Evolutionary conservation across 345 rosid genomes (phyloP).

Genomic region (Combretum micranthum): DNA sequence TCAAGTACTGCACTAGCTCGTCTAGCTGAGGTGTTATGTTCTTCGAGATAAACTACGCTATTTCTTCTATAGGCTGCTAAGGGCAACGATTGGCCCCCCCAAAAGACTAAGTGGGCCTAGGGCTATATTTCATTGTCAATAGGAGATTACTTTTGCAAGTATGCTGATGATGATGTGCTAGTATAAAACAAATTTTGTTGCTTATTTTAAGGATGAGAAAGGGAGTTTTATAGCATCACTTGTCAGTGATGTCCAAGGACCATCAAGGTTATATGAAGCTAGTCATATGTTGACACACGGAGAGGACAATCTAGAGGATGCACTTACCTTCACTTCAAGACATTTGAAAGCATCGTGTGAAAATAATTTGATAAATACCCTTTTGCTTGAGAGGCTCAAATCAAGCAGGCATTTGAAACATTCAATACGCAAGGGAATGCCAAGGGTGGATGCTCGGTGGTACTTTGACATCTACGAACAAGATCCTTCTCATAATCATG

Average conservation of each 20-base stretch:
- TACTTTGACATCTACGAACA: not conserved
- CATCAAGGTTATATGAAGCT: conserved; percentile 28
- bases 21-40: too few relatives aligned
- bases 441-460: not conserved
- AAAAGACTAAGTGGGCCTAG: too few relatives aligned
- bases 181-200: conserved; percentile 27
- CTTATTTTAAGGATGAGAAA: conserved; percentile 13
- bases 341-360: conserved; percentile 7
- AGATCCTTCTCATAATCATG: too few relatives aligned
- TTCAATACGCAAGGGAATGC: not conserved
- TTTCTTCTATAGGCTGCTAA: too few relatives aligned
- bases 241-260: conserved; percentile 10
- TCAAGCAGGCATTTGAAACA: not conserved
- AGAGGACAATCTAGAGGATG: conserved; percentile 25
- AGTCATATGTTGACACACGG: conserved; percentile 18
- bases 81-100: too few relatives aligned
- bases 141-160: too few relatives aligned
- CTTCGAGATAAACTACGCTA: too few relatives aligned
- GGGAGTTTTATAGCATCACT: conserved; percentile 7
- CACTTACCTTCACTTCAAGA: conserved; percentile 20
- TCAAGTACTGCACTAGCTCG: too few relatives aligned
- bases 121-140: too few relatives aligned
- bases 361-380: not conserved
- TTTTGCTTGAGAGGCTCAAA: conserved; percentile 1
- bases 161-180: too few relatives aligned